phyloP scores from a whole-genome alignment of 1,284 basidiomycete genomes.

The Puccinia triticina region DNA sequence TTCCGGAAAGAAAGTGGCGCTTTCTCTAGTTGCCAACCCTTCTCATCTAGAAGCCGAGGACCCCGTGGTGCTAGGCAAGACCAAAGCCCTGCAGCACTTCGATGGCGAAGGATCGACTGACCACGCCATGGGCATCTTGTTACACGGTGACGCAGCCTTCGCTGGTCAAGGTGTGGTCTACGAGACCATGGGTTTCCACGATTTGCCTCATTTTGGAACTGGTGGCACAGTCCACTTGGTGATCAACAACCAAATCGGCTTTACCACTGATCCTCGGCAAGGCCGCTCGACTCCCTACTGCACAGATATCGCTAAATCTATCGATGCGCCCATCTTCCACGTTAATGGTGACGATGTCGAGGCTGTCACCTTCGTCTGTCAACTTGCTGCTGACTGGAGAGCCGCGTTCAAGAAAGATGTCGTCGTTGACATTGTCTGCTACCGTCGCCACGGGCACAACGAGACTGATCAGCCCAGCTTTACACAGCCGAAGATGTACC shows the following conservation, averaged over 20 bases:
- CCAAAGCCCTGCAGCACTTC: conserved; percentile 92
- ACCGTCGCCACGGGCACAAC: conserved; percentile 97
- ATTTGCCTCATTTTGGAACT: conserved; percentile 90
- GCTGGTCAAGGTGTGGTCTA: conserved; percentile 98
- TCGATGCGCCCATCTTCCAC: conserved; percentile 99
- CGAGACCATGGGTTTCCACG: conserved; percentile 99
- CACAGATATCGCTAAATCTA: conserved; percentile 98
- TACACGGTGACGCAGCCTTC: conserved; percentile 98
- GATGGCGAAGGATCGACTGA: conserved; percentile 75
- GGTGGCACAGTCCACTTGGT: conserved; percentile 98
- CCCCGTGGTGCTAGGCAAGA: conserved; percentile 96
- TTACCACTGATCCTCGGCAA: conserved; percentile 98
- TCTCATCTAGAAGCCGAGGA: conserved; percentile 97
- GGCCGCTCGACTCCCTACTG: conserved; percentile 96
- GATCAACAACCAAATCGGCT: conserved; percentile 99
- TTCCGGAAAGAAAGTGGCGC: conserved; percentile 93
- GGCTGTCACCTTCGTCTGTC: conserved; percentile 81
- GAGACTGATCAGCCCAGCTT: conserved; percentile 99
- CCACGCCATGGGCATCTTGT: conserved; percentile 87
- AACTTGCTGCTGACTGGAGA: conserved; percentile 96
- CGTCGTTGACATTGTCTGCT: conserved; percentile 97
- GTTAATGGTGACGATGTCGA: conserved; percentile 99
- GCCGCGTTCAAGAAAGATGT: conserved; percentile 99
- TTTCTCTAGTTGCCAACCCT: conserved; percentile 97
- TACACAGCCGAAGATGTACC: conserved; percentile 99